Conservation (phyloP, 139 green algal genomes). For the Volvox reticuliferus region DNA sequence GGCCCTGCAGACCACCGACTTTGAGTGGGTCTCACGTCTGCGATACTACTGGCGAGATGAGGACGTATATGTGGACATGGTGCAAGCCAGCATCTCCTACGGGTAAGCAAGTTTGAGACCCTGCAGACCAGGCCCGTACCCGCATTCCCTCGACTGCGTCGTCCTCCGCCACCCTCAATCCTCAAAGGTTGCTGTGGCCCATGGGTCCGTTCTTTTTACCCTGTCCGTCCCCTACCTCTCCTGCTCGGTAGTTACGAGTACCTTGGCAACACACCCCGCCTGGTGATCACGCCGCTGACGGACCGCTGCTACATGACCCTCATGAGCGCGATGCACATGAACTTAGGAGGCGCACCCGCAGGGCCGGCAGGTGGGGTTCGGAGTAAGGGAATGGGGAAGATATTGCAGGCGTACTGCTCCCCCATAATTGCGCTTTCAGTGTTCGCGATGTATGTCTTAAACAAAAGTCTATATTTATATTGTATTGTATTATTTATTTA, state of each 20-base stretch:
- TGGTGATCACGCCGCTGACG: constrained; percentile 78
- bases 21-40: constrained; percentile 86
- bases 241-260: constrained; percentile 66
- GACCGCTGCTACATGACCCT: constrained; percentile 80
- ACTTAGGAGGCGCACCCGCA: constrained; percentile 72
- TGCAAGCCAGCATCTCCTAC: constrained; percentile 63
- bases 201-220: background rate
- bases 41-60: constrained; percentile 87
- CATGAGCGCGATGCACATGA: constrained; percentile 77
- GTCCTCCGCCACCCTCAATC: background rate
- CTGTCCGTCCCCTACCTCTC: background rate
- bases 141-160: background rate
- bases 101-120: background rate
- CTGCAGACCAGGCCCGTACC: background rate
- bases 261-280: constrained; percentile 71
- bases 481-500: too few relatives aligned
- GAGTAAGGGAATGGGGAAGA: too few relatives aligned
- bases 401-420: too few relatives aligned
- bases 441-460: too few relatives aligned
- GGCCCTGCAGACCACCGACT: constrained; percentile 65
- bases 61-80: constrained; percentile 86
- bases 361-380: constrained; percentile 61
- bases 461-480: too few relatives aligned
- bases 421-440: too few relatives aligned
- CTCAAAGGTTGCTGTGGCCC: too few relatives aligned